Conservation (phyloP, 208 protist species). For the Acanthamoeba triangularis region DNA sequence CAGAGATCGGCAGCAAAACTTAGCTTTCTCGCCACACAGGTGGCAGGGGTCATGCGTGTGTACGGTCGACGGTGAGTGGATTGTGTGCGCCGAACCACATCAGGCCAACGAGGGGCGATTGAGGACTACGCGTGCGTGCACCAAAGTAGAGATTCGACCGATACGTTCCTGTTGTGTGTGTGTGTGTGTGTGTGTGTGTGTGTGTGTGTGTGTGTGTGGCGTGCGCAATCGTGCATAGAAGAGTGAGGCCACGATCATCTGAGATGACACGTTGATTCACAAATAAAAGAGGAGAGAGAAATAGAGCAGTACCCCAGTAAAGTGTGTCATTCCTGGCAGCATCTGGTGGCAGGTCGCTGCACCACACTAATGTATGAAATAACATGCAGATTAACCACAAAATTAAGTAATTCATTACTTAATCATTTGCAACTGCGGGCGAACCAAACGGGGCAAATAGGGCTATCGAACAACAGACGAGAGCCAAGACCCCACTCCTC, state of each 20-base stretch:
- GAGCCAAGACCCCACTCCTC: too few species aligned
- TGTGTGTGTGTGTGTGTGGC: too few species aligned
- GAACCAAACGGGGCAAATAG: too few species aligned
- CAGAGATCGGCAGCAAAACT: neutral
- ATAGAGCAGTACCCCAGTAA: neutral
- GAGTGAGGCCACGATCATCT: neutral
- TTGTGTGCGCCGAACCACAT: slow-evolving; percentile 82
- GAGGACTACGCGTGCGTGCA: slow-evolving; percentile 77
- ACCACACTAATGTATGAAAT: neutral
- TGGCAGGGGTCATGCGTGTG: neutral
- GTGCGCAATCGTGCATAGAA: neutral
- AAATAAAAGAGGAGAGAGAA: neutral
- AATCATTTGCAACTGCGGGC: too few species aligned
- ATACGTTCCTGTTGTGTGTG: slow-evolving; percentile 88
- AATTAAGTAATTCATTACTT: too few species aligned
- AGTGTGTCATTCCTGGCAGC: neutral
- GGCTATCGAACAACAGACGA: too few species aligned
- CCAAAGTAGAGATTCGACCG: slow-evolving; percentile 87
- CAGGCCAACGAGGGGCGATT: slow-evolving; percentile 82
- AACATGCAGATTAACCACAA: too few species aligned
- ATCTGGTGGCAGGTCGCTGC: neutral
- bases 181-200: too few species aligned
- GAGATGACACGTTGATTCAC: too few species aligned
- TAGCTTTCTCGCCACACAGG: neutral
- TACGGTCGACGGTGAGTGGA: slow-evolving; percentile 20